Base-by-base conservation (phyloP, 768 basidiomycete genomes). In the Mycena olivaceomarginata region DNA sequence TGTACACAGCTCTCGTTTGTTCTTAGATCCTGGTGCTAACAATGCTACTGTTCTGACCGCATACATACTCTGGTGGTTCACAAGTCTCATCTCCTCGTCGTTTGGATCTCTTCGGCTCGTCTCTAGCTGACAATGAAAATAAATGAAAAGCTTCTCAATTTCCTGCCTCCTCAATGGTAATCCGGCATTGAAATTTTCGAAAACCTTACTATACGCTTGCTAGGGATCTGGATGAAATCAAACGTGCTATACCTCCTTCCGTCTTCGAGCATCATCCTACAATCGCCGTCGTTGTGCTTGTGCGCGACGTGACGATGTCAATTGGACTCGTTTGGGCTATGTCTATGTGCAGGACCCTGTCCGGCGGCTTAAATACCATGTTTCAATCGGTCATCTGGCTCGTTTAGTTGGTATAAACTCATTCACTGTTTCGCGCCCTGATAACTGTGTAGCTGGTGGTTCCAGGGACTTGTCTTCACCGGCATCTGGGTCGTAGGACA, bases 401-500 rank as follows among this genome's bases (percentile, higher is more conserved):
- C 15, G n/a, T 53, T 53, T 53, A 53, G 51, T 53, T 16, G 8
- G 51, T 53, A 20, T 53, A n/a, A 53, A 3, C 18, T 53, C 8
- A n/a, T 15, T 53, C n/a, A n/a, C n/a, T 53, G 16, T 20, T 18
- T 3, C 13, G n/a, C 51, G 3, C 43, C 43, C 8, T 7, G 43
- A 45, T 45, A 45, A 13, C 43, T 13, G 43, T 45, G 43, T 59
- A 81, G 80, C 41, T 82, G 80, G 80, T 82, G 81, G 80, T 79
- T 82, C 37, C 81, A 82, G 56, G 79, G 82, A 2, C 67, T 82
- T 11, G 53, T 39, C 2, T 77, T 81, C 57, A 78, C 80, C 12
- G 82, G 82, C 18, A 25, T 82, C 9, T 82, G 81, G 81, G 81
- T 82, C 25, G 77, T 82, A n/a, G 82, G 79, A 0, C 82, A 82